Evolutionary conservation across 192 early-diverging fungal genomes (phyloP), one percentile per base, ranked within the genome.

Genomic region (Dissophora ornata): DNA sequence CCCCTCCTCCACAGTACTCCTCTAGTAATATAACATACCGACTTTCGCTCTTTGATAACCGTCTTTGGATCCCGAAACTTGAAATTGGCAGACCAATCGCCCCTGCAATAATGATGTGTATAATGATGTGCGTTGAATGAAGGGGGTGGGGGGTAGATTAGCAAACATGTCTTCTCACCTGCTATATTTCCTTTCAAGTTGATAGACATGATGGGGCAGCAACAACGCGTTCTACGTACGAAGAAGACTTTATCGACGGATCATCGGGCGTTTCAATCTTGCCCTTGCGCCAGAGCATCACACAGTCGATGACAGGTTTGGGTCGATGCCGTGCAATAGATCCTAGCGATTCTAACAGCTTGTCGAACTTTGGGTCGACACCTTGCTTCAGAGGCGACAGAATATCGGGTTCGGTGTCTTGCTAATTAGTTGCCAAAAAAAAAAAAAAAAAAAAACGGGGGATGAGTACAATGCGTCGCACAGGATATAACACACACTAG

Each of bases 251-350:
- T 13, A 73, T 60, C 13, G 79, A 46, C 16, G 34, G 41, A 40
- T 83, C 83, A n/a, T 85, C 81, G 4, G 71, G 29, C 32, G 80
- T 79, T 25, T 90, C 89, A 11, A 84, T 90, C 46, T 88, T 88
- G 9, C 60, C 69, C 69, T 91, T 91, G 46, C 92, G 85, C 93
- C 93, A 94, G 6, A 84, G 81, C 82, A 94, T 84, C 12, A 94
- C 82, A 33, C 88, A 71, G 71, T 94, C 92, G 29, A 94, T 94
- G 33, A 98, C 91, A 2, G 93, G 86, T 26, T 91, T 92, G 18
- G 96, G 96, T 62, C 92, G 91, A 59, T 93, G 91, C 33, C 90
- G 86, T 2, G 95, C 92, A 33, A 95, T 74, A 38, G 88, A 87
- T 1, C 93, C 95, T 10, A 99, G 73, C 13, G 93, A 91, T 29